Evolutionary conservation across 441 rosid genomes (phyloP).

Genomic region (Eruca vesicaria): DNA sequence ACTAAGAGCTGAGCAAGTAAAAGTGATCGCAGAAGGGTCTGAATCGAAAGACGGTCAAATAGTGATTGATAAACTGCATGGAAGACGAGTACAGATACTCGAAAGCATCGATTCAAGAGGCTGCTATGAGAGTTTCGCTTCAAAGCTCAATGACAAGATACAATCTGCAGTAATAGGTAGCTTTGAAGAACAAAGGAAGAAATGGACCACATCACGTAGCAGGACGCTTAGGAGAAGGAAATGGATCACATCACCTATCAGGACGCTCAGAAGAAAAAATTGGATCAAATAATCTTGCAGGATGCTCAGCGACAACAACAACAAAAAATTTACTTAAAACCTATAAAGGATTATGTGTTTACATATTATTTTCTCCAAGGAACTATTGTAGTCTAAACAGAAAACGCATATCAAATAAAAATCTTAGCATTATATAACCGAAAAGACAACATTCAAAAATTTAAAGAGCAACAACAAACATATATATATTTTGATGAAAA

Average conservation of each 20-base stretch:
- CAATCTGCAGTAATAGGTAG: conserved; percentile 80
- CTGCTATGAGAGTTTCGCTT: conserved; percentile 49
- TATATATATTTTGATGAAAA: too few relatives aligned
- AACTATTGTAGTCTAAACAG: not conserved
- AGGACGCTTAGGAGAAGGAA: conserved; percentile 27
- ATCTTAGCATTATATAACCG: too few relatives aligned
- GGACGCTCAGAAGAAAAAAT: conserved; percentile 27
- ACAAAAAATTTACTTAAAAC: not conserved
- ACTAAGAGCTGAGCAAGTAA: conserved; percentile 39
- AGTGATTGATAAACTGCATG: conserved; percentile 40
- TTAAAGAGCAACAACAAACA: too few relatives aligned
- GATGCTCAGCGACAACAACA: not conserved
- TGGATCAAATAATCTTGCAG: conserved; percentile 37
- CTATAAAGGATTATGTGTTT: not conserved
- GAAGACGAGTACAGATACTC: conserved; percentile 49
- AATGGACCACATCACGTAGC: conserved; percentile 45
- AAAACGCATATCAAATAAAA: too few relatives aligned
- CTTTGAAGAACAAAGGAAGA: conserved; percentile 60
- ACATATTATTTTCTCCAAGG: not conserved
- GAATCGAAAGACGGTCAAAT: conserved; percentile 61
- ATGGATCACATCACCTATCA: conserved; percentile 43
- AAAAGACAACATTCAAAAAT: too few relatives aligned
- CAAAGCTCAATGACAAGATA: conserved; percentile 40
- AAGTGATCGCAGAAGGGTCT: conserved; percentile 49
- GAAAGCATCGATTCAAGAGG: conserved; percentile 42